Evolutionary conservation across 345 rosid species (phyloP).

Genomic region (Camelina hispida): DNA sequence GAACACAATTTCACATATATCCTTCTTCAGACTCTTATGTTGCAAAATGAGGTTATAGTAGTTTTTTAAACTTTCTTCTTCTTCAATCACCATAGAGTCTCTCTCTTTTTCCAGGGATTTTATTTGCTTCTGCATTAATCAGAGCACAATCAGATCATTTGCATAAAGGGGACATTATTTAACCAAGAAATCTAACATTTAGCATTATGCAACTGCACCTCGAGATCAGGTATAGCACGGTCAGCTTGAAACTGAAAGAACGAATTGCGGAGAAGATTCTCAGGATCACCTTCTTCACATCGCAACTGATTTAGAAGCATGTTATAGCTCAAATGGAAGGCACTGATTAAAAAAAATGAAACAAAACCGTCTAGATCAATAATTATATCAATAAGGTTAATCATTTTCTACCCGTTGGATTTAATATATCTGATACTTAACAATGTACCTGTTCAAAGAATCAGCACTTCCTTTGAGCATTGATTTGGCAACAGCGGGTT

Average conservation of each 20-base stretch:
- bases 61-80: conserved; percentile 84
- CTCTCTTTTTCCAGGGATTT: conserved; percentile 82
- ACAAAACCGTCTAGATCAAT: conserved; percentile 22
- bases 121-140: conserved; percentile 70
- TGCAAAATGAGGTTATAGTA: conserved; percentile 83
- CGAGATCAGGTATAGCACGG: conserved; percentile 85
- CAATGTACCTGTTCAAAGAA: conserved; percentile 85
- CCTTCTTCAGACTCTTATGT: conserved; percentile 75
- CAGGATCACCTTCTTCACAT: conserved; percentile 95
- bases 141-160: conserved; percentile 33
- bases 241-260: conserved; percentile 99
- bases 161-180: not conserved
- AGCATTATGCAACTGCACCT: conserved; percentile 53
- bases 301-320: conserved; percentile 98
- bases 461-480: conserved; percentile 98
- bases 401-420: conserved; percentile 9
- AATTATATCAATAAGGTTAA: conserved; percentile 12
- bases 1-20: conserved; percentile 70
- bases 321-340: conserved; percentile 97
- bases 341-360: conserved; percentile 57
- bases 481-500: conserved; percentile 90
- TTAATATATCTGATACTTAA: conserved; percentile 1
- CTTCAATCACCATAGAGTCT: conserved; percentile 86
- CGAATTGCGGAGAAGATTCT: conserved; percentile 92
- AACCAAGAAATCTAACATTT: conserved; percentile 11